Conservation (phyloP, 148 eudicot genomes). For the Pouteria glomerata region DNA sequence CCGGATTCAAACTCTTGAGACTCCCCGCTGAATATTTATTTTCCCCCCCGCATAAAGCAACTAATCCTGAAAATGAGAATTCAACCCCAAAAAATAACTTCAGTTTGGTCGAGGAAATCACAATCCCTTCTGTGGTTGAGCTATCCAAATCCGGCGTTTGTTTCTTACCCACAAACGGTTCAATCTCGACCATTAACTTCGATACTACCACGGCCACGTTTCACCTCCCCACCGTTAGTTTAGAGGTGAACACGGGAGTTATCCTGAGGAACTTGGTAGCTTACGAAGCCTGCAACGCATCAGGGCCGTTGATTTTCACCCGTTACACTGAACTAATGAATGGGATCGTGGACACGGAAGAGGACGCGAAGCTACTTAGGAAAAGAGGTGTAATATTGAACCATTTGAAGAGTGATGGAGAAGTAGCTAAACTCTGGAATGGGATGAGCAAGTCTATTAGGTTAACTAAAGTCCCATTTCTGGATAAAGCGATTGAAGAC, state of each 20-base stretch:
- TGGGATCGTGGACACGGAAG: conserved; percentile 53
- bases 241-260: conserved; percentile 26
- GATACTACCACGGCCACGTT: conserved; percentile 10
- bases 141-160: conserved; percentile 22
- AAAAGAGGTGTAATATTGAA: conserved; percentile 43
- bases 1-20: conserved; percentile 15
- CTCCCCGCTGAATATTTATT: conserved; percentile 18
- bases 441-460: not conserved
- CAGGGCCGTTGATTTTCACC: conserved; percentile 35
- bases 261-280: conserved; percentile 47
- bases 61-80: conserved; percentile 12
- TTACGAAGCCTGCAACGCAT: conserved; percentile 37
- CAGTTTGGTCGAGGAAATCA: conserved; percentile 26
- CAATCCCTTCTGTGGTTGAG: conserved; percentile 32
- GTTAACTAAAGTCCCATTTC: not conserved
- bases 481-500: not conserved
- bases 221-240: conserved; percentile 21
- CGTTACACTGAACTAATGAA: conserved; percentile 64
- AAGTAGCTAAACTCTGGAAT: conserved; percentile 49
- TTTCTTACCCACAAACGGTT: conserved; percentile 25
- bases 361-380: conserved; percentile 50
- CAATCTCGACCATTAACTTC: conserved; percentile 12
- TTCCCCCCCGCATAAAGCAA: too few relatives aligned
- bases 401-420: conserved; percentile 47
- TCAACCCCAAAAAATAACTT: conserved; percentile 6